Conservation (phyloP, 345 rosid genomes). For the Gossypium mustelinum region DNA sequence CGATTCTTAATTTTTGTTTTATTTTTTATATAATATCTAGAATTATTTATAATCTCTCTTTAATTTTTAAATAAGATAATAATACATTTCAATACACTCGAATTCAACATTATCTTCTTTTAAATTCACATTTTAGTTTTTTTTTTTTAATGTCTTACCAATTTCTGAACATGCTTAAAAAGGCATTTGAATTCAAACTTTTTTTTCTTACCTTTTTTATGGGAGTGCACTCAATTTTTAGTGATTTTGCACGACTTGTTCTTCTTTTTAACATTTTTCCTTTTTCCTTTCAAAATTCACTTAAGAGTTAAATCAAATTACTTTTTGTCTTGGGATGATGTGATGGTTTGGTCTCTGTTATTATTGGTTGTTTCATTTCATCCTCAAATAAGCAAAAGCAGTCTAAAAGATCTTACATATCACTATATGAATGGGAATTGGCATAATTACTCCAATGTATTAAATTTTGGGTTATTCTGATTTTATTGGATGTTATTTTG, state of each 20-base stretch:
- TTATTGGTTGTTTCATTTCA: background rate
- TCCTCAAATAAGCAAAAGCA: no score
- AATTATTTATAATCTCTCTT: fast-evolving
- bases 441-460: no score
- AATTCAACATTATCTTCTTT: fast-evolving
- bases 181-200: constrained; percentile 3
- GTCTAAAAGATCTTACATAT: no score
- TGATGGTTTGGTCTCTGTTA: background rate
- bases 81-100: fast-evolving
- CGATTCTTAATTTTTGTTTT: no score
- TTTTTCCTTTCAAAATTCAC: background rate
- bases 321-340: background rate
- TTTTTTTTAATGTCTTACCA: background rate
- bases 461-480: no score
- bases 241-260: background rate
- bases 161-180: constrained; percentile 10
- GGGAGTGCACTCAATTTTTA: constrained; percentile 7
- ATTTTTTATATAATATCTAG: no score
- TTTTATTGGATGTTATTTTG: no score
- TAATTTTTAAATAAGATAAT: fast-evolving
- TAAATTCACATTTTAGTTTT: background rate
- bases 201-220: background rate
- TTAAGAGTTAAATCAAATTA: background rate
- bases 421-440: no score
- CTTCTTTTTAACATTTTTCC: background rate